phyloP scores from a whole-genome alignment of 83 land plant genomes.

The Picea abies region DNA sequence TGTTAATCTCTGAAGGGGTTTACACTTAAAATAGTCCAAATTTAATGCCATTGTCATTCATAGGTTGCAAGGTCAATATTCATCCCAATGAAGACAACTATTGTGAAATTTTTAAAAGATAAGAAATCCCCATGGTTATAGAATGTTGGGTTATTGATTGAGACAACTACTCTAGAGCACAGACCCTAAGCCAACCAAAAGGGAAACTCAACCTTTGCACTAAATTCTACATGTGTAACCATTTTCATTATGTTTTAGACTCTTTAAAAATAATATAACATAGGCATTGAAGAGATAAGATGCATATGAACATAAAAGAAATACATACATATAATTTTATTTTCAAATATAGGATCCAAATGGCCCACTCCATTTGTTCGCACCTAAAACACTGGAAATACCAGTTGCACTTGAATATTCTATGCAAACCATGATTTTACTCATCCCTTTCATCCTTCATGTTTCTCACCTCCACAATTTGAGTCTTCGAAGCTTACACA shows the following conservation, averaged over 20 bases:
- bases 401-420: too few species aligned
- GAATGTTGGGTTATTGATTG: conserved; percentile 64
- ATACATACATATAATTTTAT: conserved; percentile 50
- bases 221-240: conserved; percentile 59
- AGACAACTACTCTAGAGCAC: conserved; percentile 47
- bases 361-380: conserved; percentile 26
- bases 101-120: background rate
- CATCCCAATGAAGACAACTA: background rate
- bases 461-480: too few species aligned
- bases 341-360: conserved; percentile 80
- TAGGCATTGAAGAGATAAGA: background rate
- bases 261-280: background rate
- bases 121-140: conserved; percentile 52
- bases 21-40: too few species aligned
- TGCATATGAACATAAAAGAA: background rate
- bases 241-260: background rate
- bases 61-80: background rate
- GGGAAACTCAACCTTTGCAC: conserved; percentile 80
- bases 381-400: too few species aligned
- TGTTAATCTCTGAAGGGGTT: too few species aligned
- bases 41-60: too few species aligned
- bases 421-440: too few species aligned
- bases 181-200: conserved; percentile 85
- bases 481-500: too few species aligned
- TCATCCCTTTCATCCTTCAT: too few species aligned